Base-by-base conservation (phyloP, 2,329 filamentous ascomycete genomes). In the Pseudogymnoascus sp. region DNA sequence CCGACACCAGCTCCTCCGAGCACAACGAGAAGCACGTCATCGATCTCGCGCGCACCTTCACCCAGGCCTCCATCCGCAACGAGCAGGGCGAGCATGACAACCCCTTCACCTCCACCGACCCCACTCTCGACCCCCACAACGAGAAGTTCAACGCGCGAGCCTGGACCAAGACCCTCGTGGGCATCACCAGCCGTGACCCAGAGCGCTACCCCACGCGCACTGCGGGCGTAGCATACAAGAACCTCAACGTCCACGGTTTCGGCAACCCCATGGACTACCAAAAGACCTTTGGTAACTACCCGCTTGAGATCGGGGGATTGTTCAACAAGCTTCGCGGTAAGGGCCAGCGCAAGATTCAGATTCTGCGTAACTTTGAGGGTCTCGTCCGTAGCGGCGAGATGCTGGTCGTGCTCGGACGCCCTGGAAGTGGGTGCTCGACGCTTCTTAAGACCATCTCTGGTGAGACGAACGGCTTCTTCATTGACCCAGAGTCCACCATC, bases 261-360 rank as follows among this genome's bases (percentile, higher is more conserved):
- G 87, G 87, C 47, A 82, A 82, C 57, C 78, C 84, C 0, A 89
- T 86, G 1, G 87, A 90, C 72, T 91, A 87, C 73, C 88, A 91
- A 71, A 86, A 85, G 75, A 86, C 80, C 67, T 84, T 88, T 31
- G 77, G 75, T 67, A 88, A 88, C 68, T 76, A 87, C 63, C 84
- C 82, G 77, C 73, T 88, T 2, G 81, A 83, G 60, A 69, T 74
- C 0, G 74, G 74, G 0, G 76, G 77, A 10, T 62, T 79, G n/a
- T 71, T 75, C 1, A 78, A 80, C 62, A 76, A 81, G 67, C 66
- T 86, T 1, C 71, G 88, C 31, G 83, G 83, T 51, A 80, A 18
- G 51, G 51, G 51, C n/a, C 77, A 80, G 68, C 80, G 77, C 59
- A 83, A 83, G 67, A 73, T 74, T 34, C 70, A 85, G 36, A 90